Evolutionary conservation across 2,329 filamentous ascomycete species (phyloP).

Genomic region (Nemania sp.): DNA sequence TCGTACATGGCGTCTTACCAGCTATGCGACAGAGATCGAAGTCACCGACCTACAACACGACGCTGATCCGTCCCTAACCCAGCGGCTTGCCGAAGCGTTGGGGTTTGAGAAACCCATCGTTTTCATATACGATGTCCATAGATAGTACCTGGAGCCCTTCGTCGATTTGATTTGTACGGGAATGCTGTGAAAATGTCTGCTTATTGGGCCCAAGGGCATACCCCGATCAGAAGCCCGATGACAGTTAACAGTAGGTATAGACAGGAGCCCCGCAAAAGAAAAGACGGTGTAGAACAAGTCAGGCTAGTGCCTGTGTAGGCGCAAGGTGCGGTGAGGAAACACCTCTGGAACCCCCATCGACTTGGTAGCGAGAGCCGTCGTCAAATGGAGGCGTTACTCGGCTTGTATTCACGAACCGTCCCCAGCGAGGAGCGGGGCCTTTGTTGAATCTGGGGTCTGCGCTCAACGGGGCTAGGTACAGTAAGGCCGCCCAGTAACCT

Average conservation of each 20-base stretch:
- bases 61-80: neutral
- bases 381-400: slow-evolving; percentile 1
- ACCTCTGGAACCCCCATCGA: slow-evolving; percentile 9
- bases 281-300: slow-evolving; percentile 25
- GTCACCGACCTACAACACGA: neutral
- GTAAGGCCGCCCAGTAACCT: neutral
- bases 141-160: neutral
- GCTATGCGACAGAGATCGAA: neutral
- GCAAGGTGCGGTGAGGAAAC: slow-evolving; percentile 25
- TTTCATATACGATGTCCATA: neutral
- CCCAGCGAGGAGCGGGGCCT: slow-evolving; percentile 15
- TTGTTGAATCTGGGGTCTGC: slow-evolving; percentile 6
- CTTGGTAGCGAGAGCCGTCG: slow-evolving; percentile 16
- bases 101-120: neutral
- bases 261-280: slow-evolving; percentile 20
- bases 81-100: neutral
- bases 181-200: neutral
- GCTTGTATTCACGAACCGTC: neutral
- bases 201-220: neutral
- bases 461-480: neutral
- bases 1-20: neutral
- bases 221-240: neutral
- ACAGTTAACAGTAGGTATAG: neutral
- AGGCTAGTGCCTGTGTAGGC: neutral
- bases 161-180: neutral